Base-by-base conservation (phyloP, 2,329 filamentous ascomycete species). In the Plenodomus tracheiphilus region DNA sequence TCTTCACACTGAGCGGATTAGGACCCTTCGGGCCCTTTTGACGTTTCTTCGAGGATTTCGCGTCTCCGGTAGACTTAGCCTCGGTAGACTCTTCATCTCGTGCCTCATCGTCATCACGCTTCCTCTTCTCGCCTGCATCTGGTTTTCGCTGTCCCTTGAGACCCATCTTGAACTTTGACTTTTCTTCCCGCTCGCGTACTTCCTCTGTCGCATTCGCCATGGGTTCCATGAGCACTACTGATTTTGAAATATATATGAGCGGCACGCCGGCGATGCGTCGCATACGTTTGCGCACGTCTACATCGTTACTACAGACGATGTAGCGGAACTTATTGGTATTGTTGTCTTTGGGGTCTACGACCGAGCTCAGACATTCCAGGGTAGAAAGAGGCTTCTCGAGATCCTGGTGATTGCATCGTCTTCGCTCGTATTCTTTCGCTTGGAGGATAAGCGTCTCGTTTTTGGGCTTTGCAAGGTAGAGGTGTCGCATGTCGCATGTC, bases 311-410 rank as follows among this genome's bases (percentile, higher is more conserved):
- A 8, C 89, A 89, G 17, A 93, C 85, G 11, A 91, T 83, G 66
- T 93, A 93, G 49, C 87, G 81, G 66, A 91, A 84, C 74, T 90
- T 91, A 70, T 94, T 94, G 49, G 81, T 81, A 34, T 82, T 81
- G 52, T 77, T 84, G 42, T 75, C 78, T 69, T 94, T 94, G 11
- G 89, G 84, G 64, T 92, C 92, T 45, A 97, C 85, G 7, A 96
- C 88, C 43, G 81, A 83, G 49, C 76, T 75, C 38, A 95, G 73
- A 67, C 91, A 95, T 56, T 90, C 88, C 47, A 83, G 67, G 30
- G 86, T 82, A 45, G 80, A 81, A 46, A 92, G 79, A 3, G 89
- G 88, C 53, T 89, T 79, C 2, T 87, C 85, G 58, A 88, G 84
- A 50, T 89, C 81, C 56, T 89, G 86, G 69, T 95, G 90, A 36